phyloP scores from a whole-genome alignment of 2,329 filamentous ascomycete genomes.

The Huntiella omanensis region DNA sequence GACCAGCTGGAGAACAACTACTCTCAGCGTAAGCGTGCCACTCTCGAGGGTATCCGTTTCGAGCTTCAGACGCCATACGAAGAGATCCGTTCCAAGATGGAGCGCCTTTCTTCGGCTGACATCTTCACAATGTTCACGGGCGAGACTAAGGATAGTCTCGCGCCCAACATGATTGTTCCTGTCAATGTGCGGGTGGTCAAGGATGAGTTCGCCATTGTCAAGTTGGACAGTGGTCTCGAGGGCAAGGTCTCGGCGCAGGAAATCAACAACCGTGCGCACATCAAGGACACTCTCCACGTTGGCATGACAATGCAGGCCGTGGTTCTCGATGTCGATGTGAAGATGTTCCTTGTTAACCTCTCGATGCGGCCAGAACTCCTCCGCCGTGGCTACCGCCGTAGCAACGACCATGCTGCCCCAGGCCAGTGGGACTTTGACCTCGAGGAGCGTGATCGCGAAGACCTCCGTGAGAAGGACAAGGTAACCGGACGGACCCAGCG shows the following conservation, averaged over 20 bases:
- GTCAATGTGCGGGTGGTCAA: slow-evolving; percentile 77
- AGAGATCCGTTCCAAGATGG: slow-evolving; percentile 71
- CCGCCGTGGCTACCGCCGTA: slow-evolving; percentile 49
- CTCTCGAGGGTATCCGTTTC: slow-evolving; percentile 85
- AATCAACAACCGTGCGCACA: slow-evolving; percentile 52
- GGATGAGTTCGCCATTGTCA: slow-evolving; percentile 82
- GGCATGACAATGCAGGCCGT: slow-evolving; percentile 82
- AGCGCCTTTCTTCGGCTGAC: slow-evolving; percentile 49
- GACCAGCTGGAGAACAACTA: slow-evolving; percentile 88
- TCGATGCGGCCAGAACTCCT: slow-evolving; percentile 57
- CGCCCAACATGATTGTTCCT: slow-evolving; percentile 80
- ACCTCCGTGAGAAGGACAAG: slow-evolving; percentile 70
- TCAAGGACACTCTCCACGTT: slow-evolving; percentile 53
- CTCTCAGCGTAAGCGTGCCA: slow-evolving; percentile 85
- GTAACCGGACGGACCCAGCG: slow-evolving; percentile 70
- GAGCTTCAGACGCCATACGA: slow-evolving; percentile 88
- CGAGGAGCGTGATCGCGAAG: slow-evolving; percentile 66
- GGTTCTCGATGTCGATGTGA: slow-evolving; percentile 71
- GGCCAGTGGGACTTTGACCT: slow-evolving; percentile 76
- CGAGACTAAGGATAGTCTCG: slow-evolving; percentile 67
- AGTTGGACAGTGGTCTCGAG: slow-evolving; percentile 85
- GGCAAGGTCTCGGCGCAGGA: slow-evolving; percentile 71
- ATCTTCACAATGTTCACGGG: slow-evolving; percentile 95
- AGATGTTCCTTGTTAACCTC: slow-evolving; percentile 65
- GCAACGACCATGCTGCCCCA: slow-evolving; percentile 46